Evolutionary conservation across 306 rosid species (phyloP), one percentile per base, ranked within the genome.

Genomic region (Fragaria iinumae): DNA sequence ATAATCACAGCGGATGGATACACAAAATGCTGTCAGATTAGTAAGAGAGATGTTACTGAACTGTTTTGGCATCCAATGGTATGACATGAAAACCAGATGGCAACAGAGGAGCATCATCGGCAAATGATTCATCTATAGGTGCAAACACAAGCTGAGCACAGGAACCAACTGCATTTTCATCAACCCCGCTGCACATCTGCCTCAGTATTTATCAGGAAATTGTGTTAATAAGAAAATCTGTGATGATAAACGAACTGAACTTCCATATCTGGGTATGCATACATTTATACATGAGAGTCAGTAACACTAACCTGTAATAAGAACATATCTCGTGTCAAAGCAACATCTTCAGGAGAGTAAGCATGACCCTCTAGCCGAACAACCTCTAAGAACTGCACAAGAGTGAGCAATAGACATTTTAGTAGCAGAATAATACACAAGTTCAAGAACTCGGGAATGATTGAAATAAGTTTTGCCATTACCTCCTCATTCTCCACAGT

Each of bases 141-240:
- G 99, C 99, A 85, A 95, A 95, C 17, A 92, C 99, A 55, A 95
- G 96, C 79, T 95, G 97, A 76, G 99, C 97, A 79, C 97, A 95
- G 7, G 97, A 80, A 44, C 99, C 99, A 59, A 90, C 81, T 39
- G 97, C 87, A 83, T 80, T 95, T 72, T 92, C 99, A 81, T 95
- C 97, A 23, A 92, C 88, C 44, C 99, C 99, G 57, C 93, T 92
- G 85, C 97, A 92, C 20, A 95, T 83, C 98, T 95, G 97, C 77
- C 76, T 70, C 43, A 18, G 14, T 4, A 74, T 43, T 38, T 38
- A n/a, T 8, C 69, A 62, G 44, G 13, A 4, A 73, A 16, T 1
- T n/a, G 71, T 14, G 69, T 81, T 36, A 72, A 50, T 8, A 71
- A 18, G 38, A 38, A 21, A 45, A 23, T 32, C 3, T 8, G 12